Evolutionary conservation across 2,329 filamentous ascomycete genomes (phyloP).

Genomic region (Elsinoe perseae): DNA sequence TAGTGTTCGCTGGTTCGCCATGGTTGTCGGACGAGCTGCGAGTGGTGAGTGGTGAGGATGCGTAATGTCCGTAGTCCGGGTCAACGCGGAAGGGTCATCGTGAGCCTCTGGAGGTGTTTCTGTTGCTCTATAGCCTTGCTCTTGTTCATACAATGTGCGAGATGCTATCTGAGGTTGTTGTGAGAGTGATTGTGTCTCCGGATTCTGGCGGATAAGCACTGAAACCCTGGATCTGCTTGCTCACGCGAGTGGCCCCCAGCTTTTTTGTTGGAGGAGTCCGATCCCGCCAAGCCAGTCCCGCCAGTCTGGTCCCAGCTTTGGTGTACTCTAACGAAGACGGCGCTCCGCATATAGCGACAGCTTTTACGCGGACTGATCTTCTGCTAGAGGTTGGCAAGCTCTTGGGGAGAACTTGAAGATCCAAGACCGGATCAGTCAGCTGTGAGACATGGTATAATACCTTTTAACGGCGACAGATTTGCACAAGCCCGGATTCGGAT

Average conservation of each 20-base stretch:
- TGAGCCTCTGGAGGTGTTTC: background rate
- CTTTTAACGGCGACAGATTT: background rate
- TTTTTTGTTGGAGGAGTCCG: background rate
- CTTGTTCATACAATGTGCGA: background rate
- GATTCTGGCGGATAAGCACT: background rate
- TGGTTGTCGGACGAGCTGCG: background rate
- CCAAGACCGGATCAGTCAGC: background rate
- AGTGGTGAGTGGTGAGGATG: background rate
- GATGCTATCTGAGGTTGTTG: background rate
- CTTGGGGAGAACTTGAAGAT: too few species aligned
- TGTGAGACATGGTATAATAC: background rate
- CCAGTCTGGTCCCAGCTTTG: background rate
- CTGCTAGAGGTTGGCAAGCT: too few species aligned
- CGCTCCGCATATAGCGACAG: background rate
- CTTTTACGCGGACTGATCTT: background rate
- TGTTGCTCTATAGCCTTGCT: background rate
- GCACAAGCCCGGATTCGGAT: background rate
- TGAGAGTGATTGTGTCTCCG: background rate
- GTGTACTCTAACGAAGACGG: background rate
- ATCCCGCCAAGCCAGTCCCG: background rate
- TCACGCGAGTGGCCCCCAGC: constrained; percentile 6
- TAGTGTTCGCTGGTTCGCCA: too few species aligned
- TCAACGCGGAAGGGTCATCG: constrained; percentile 14
- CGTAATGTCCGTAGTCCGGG: background rate
- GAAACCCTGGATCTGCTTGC: background rate